Evolutionary conservation across 2,329 filamentous ascomycete genomes (phyloP).

Genomic region (Xylaria multiplex): DNA sequence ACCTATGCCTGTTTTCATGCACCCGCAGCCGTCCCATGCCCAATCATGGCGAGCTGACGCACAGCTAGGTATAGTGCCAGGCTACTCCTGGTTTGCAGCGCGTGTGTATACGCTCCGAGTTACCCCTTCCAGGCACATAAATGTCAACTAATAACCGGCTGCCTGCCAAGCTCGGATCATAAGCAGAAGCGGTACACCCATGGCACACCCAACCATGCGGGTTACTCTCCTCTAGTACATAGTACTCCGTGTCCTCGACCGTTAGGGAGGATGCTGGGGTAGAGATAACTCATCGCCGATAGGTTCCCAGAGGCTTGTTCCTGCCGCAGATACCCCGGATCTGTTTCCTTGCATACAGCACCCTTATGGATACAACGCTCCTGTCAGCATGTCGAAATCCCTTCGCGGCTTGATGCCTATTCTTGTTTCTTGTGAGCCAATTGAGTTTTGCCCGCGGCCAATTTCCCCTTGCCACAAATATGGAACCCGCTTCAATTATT

Average conservation of each 20-base stretch:
- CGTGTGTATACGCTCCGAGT: conserved; percentile 1
- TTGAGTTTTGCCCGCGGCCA: background rate
- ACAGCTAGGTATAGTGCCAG: background rate
- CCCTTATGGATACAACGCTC: background rate
- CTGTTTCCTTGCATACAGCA: conserved; percentile 12
- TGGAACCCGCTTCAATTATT: no score
- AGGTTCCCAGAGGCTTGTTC: conserved; percentile 11
- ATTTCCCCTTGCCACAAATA: no score
- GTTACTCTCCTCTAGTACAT: background rate
- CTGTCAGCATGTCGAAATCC: background rate
- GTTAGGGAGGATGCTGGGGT: background rate
- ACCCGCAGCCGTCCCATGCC: background rate
- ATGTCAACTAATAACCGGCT: background rate
- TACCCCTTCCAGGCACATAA: conserved; percentile 10
- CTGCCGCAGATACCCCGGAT: conserved; percentile 24
- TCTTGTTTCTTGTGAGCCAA: background rate
- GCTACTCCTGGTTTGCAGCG: background rate
- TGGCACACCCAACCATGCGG: background rate
- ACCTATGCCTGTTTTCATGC: background rate
- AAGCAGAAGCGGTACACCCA: conserved; percentile 17
- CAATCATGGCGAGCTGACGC: background rate
- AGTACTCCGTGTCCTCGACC: background rate
- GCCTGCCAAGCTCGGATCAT: conserved; percentile 15
- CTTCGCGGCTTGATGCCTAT: conserved; percentile 2
- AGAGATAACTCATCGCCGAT: conserved; percentile 12